Percentiles rank a stretch among this genome's conserved stretches.
Conservation (phyloP, 1,284 basidiomycete species). For the Malassezia sympodialis region DNA sequence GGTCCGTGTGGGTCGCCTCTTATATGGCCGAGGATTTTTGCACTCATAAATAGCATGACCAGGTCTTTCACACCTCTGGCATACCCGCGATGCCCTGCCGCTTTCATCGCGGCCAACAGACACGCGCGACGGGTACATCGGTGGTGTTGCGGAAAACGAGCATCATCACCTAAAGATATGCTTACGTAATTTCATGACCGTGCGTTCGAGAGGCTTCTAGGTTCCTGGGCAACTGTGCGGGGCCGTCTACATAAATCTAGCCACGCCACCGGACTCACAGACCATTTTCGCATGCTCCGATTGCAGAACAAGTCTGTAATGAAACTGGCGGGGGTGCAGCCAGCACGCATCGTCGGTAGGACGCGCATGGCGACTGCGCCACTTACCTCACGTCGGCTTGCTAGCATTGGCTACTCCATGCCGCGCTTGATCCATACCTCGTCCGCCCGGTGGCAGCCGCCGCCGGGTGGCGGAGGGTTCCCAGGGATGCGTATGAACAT, state of each 20-base stretch:
- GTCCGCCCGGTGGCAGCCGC: slow-evolving; percentile 2
- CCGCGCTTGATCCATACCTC: slow-evolving; percentile 13
- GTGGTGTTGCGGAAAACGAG: not conserved
- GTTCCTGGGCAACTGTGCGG: not conserved
- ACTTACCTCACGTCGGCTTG: not conserved
- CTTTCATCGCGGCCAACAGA: not conserved
- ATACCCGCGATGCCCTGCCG: slow-evolving; percentile 7
- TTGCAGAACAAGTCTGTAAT: not conserved
- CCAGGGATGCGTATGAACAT: slow-evolving; percentile 19
- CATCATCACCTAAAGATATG: not conserved
- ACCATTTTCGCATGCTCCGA: not conserved
- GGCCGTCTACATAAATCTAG: not conserved
- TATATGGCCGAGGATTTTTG: slow-evolving; percentile 15
- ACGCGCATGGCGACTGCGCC: slow-evolving; percentile 1
- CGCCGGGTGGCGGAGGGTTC: slow-evolving; percentile 20
- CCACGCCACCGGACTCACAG: not conserved
- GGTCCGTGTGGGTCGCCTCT: slow-evolving; percentile 10
- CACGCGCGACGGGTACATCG: slow-evolving; percentile 14
- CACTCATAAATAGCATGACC: slow-evolving; percentile 18
- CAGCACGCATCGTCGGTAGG: not conserved
- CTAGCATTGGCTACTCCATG: not conserved
- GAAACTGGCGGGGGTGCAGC: not conserved
- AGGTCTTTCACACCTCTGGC: slow-evolving; percentile 12
- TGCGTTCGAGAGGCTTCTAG: slow-evolving; percentile 16
- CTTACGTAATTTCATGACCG: slow-evolving; percentile 6